Evolutionary conservation across 192 early-diverging fungal species (phyloP).

Genomic region (Coemansia sp.): DNA sequence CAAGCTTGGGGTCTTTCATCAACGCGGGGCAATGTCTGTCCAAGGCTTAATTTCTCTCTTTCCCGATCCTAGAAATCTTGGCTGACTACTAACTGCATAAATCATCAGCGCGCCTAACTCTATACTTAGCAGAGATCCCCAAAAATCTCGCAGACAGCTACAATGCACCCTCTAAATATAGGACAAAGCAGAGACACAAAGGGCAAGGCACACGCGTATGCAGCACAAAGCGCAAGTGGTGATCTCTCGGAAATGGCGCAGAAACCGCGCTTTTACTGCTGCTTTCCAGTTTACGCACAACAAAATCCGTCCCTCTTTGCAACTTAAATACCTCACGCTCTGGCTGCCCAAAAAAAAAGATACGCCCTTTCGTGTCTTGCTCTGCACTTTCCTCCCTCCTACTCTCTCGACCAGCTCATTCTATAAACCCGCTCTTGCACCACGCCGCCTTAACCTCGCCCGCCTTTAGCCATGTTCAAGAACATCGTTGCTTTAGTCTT

Average conservation of each 20-base stretch:
- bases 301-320: conserved; percentile 6
- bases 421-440: not conserved
- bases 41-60: not conserved
- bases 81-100: too few species aligned
- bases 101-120: not conserved
- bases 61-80: too few species aligned
- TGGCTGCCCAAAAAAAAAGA: not conserved
- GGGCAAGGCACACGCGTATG: not conserved
- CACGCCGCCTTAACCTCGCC: not conserved
- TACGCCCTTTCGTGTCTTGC: not conserved
- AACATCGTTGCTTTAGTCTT: conserved; percentile 15
- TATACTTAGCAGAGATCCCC: not conserved
- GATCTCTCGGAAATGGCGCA: conserved; percentile 2
- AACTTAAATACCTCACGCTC: not conserved
- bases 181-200: not conserved
- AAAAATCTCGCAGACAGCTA: not conserved
- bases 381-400: not conserved
- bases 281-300: conserved; percentile 6
- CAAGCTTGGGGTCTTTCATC: not conserved
- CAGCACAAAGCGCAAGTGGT: not conserved
- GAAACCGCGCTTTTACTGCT: conserved; percentile 1
- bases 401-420: not conserved
- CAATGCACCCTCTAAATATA: not conserved
- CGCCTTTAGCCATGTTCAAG: conserved; percentile 14
- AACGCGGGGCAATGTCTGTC: not conserved